Conservation (phyloP, 306 rosid species). For the Lotus japonicus region DNA sequence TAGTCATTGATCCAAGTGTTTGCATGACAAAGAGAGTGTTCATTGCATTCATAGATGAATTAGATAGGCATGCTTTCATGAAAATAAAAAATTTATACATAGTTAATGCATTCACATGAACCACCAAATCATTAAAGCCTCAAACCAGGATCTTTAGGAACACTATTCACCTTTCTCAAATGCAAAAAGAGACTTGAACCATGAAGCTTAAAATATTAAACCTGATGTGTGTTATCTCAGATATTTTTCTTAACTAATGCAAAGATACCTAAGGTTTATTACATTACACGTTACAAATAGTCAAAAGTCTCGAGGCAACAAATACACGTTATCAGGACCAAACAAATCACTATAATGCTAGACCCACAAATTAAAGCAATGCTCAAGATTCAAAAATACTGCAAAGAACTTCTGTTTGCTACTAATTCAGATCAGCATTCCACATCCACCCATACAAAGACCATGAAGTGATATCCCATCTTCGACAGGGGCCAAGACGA, state of each 20-base stretch:
- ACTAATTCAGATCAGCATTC: not conserved
- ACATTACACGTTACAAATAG: not conserved
- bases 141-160: not conserved
- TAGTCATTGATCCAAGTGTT: not conserved
- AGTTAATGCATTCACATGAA: not conserved
- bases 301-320: not conserved
- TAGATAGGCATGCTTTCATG: not conserved
- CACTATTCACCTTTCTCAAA: not conserved
- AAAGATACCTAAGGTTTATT: not conserved
- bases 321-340: not conserved
- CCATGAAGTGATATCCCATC: not conserved
- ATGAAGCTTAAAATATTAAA: not conserved
- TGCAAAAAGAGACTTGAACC: not conserved
- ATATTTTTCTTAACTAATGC: not conserved
- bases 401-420: constrained; percentile 7
- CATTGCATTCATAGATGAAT: not conserved
- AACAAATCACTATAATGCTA: not conserved
- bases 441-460: constrained; percentile 25
- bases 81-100: no score
- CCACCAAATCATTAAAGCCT: not conserved
- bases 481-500: constrained; percentile 13
- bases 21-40: not conserved
- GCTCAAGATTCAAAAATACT: not conserved
- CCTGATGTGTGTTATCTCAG: not conserved
- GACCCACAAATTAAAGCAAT: not conserved